Evolutionary conservation across 148 eudicot genomes (phyloP), one percentile per base, ranked within the genome.

Genomic region (Fallopia convolvulus): DNA sequence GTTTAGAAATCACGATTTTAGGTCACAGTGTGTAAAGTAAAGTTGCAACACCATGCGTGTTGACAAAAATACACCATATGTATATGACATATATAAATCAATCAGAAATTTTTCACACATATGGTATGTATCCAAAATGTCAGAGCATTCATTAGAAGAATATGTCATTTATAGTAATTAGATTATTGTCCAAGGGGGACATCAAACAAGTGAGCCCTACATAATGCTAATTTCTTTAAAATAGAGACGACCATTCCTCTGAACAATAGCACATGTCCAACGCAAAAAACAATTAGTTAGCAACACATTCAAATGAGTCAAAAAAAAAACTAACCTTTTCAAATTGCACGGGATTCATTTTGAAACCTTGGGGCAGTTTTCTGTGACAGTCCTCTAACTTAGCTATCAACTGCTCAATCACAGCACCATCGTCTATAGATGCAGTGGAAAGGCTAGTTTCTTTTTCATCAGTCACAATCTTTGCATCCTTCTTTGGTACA

Each of bases 401-500:
- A 65, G 65, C 65, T 50, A 75, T 66, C 76, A 85, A 66, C 23
- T 82, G 83, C 78, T 80, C 77, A 73, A 85, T 85, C 32, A 82
- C 85, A 56, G 66, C 85, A 75, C 63, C 83, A 74, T 85, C 87
- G 76, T 85, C 87, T 12, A 82, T 66, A 55, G 87, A 82, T 49
- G 87, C 81, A 41, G 81, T 21, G 21, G 84, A 74, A 14, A 84
- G 74, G 56, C 75, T 77, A 41, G 87, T 84, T 7, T 78, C 87
- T 56, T 82, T 84, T 76, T 84, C 87, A 84, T 84, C 87, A 5
- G 87, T 84, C 39, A 79, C 81, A 76, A 85, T 85, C 65, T 78
- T 82, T 15, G 72, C 83, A 72, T 77, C 85, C 40, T 80, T 82
- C 81, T 77, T 80, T 46, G 87, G 87, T 73, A 76, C 77, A 70